Base-by-base conservation (phyloP, 2,329 filamentous ascomycete species). In the Rhinocladiella similis region DNA sequence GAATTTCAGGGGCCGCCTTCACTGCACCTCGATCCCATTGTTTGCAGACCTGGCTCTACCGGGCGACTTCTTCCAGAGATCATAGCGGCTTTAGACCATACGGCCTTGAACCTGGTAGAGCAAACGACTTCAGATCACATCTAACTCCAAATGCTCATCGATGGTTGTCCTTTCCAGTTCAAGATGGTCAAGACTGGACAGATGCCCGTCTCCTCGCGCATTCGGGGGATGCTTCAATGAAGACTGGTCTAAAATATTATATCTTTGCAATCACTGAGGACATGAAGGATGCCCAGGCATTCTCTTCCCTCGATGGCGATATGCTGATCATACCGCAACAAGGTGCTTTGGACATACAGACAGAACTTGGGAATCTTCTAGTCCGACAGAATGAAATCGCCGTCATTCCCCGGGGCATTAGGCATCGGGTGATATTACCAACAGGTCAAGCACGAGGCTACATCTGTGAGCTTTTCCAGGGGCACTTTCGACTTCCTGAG, bases 301-400 rank as follows among this genome's bases (percentile, higher is more conserved):
- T 84, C 66, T 83, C 82, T 64, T 82, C 79, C 42, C 82, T 83
- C 1, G 86, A 89, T 57, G 86, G 86, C 14, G 86, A 89, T 67
- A 79, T 86, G 58, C 73, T 88, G 50, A 85, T 89, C 46, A 77
- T 88, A 2, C 83, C 81, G 0, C 86, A 89, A 57, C 79, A 85
- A 61, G 86, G 86, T 12, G 75, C 80, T 0, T 75, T 89, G 1
- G 82, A 88, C 62, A 84, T 89, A 45, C 84, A 86, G 66, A 89
- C 86, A 2, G 86, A 89, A 66, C 78, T 88, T 14, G 86, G 86
- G 3, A 78, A 77, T 22, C 68, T 88, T 0, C 78, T 85, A 49
- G 84, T 88, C 4, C 82, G 85, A 3, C 86, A 85, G 0, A 85
- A 85, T n/a, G 86, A 89, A 67, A 82, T 89, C 29, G 80, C 78